Evolutionary conservation across 2,329 filamentous ascomycete genomes (phyloP), one percentile per base, ranked within the genome.

Genomic region (Rhynchosporium secalis): DNA sequence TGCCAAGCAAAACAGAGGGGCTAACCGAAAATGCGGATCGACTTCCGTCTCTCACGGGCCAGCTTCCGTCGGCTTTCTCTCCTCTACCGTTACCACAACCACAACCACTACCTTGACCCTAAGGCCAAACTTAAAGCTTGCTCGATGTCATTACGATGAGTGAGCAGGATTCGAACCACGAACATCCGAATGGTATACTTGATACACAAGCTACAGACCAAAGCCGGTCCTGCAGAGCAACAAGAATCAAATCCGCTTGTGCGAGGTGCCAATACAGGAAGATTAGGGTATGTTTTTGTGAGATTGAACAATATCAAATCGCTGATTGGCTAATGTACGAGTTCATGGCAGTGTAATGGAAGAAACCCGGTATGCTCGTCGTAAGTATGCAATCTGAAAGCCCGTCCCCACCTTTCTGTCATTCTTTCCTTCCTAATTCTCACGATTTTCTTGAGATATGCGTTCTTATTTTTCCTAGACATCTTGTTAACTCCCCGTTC

Each of bases 221-320:
- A 26, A 56, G 26, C 33, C 49, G 33, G 13, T 61, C 58, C 13
- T 52, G 59, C 8, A 55, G 46, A 56, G 33, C 29, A 26, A 45
- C 52, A 12, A 66, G 67, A 3, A 61, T 65, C 43, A 62, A 60
- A 40, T 51, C 58, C 15, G 68, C 68, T 12, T 69, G 68, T 36
- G 28, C 60, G n/a, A 48, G 75, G 4, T 83, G 80, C 60, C 80
- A 83, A 63, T 73, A 78, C 47, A 75, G 80, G 31, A 83, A 83
- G 71, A 82, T 82, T 68, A 76, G 76, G 51, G 79, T 79, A 72
- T 29, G 75, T 10, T 10, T 6, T 36, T 2, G 2, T 36, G 9
- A 6, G 33, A 36, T 36, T 36, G 9, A 36, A 6, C 9, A 10
- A 36, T 36, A 6, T 36, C 33, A 36, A 10, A 36, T 36, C 9